A percentile compares a stretch with the other conserved stretches of the same genome.
Conservation (phyloP, 2,329 filamentous ascomycete genomes). For the Venturia pyrina region DNA sequence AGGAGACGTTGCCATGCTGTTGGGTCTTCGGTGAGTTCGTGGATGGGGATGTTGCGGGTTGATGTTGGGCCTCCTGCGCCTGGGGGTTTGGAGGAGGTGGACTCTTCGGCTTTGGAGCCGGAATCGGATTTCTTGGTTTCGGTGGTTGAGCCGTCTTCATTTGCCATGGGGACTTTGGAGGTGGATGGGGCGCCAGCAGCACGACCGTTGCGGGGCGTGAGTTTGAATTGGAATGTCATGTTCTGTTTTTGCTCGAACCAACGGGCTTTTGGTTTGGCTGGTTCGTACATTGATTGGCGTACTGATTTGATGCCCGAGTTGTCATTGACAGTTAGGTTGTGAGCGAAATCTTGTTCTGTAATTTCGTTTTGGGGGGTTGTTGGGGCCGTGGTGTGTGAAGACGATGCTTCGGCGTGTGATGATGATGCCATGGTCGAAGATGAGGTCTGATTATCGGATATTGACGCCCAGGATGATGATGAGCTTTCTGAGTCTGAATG, state of each 20-base stretch:
- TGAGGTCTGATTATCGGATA: not conserved
- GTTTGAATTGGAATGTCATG: slow-evolving; percentile 11
- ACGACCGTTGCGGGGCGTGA: slow-evolving; percentile 2
- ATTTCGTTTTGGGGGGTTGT: not conserved
- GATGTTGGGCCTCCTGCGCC: not conserved
- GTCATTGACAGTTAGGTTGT: not conserved
- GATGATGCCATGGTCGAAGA: not conserved
- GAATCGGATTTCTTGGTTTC: not conserved
- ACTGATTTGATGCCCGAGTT: slow-evolving; percentile 3
- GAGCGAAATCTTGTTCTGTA: slow-evolving; percentile 9
- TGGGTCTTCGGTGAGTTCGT: slow-evolving; percentile 2
- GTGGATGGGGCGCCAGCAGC: not conserved
- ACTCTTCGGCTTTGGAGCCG: not conserved
- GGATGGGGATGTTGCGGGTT: slow-evolving; percentile 6
- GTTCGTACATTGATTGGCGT: slow-evolving; percentile 1
- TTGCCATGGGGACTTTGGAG: slow-evolving; percentile 1
- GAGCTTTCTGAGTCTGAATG: not conserved
- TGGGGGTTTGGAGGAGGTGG: not conserved
- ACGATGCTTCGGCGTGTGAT: not conserved
- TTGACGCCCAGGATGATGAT: not conserved
- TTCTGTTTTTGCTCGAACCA: slow-evolving; percentile 10
- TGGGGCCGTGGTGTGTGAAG: not conserved
- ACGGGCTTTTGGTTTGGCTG: not conserved
- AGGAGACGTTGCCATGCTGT: slow-evolving; percentile 12
- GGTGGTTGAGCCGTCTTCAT: slow-evolving; percentile 9